Conservation (phyloP, 1,284 basidiomycete genomes). For the Erythrobasidium hasegawianum region DNA sequence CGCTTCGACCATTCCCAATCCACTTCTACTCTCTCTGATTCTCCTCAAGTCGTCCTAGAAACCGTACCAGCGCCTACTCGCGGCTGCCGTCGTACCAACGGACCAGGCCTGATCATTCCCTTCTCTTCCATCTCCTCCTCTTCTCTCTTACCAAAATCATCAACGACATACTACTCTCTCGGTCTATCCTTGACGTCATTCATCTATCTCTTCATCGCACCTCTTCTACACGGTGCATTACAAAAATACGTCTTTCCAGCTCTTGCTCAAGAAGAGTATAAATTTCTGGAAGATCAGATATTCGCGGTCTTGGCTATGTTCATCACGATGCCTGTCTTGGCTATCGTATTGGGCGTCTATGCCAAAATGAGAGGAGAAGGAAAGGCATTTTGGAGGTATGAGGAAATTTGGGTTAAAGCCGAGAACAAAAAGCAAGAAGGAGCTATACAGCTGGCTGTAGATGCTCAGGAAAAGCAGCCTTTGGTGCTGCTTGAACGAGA, state of each 20-base stretch:
- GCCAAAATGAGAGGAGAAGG: neutral
- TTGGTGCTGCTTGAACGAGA: neutral
- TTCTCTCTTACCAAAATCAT: neutral
- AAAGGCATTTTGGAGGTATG: slow-evolving; percentile 11
- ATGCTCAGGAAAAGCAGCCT: neutral
- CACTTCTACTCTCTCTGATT: neutral
- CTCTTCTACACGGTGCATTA: neutral
- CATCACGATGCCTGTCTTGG: slow-evolving; percentile 7
- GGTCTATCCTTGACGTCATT: neutral
- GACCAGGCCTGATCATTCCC: neutral
- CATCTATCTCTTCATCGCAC: slow-evolving; percentile 7
- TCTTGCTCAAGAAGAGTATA: neutral
- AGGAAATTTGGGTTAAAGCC: slow-evolving; percentile 10
- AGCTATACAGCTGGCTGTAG: neutral
- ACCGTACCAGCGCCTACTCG: neutral
- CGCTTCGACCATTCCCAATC: slow-evolving; percentile 18
- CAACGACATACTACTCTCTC: neutral
- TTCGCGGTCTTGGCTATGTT: slow-evolving; percentile 7
- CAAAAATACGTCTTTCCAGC: neutral
- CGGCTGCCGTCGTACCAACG: neutral
- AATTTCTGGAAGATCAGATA: slow-evolving; percentile 1
- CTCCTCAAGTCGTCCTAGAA: neutral
- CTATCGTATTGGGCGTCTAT: neutral
- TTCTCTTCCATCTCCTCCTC: neutral
- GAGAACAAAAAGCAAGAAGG: neutral